Base-by-base conservation (phyloP, 306 rosid genomes). In the Pueraria montana region DNA sequence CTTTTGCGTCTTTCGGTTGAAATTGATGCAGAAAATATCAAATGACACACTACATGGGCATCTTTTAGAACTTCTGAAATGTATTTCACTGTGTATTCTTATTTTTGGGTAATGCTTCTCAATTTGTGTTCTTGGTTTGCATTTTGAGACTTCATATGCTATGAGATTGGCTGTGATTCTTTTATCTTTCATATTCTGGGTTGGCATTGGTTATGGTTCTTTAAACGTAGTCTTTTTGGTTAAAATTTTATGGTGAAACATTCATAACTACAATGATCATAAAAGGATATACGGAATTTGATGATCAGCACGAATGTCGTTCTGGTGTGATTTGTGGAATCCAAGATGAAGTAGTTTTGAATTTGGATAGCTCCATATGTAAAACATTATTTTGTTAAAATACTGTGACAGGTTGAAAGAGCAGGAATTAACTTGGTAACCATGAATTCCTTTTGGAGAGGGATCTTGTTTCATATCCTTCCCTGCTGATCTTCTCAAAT, bases 91-190 rank as follows among this genome's bases (percentile, higher is more conserved):
- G 9, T 14, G 38, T 24, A 23, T 43, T 32, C 40, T 52, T 48
- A 23, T 59, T 48, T 48, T 59, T 36, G 46, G 0, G 16, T n/a
- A 21, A 69, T 68, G 61, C 69, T 69, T n/a, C 63, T 59, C 64
- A 7, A 21, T 46, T 46, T 59, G 20, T 4, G 24, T 11, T 30
- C 40, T 48, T 56, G 69, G 13, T 58, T 76, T 48, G 38, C 56
- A 77, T 32, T 68, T 67, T 76, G 42, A 10, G 12, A 27, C 59
- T 27, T 55, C 4, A 55, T 46, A 20, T 46, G 55, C 8, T 11
- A 74, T 8, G 59, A 42, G 13, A 62, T 73, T 59, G 67, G n/a
- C 38, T 17, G 23, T 23, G 82, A 26, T 76, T 76, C 42, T 76
- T 13, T 21, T 34, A 52, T n/a, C 4, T 55, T 18, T 34, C 43